These are phyloP conservation scores for Phytophthora pluvialis DNA, from an alignment of 352 stramenopile genomes.

Conservation along the genomic window DNA sequence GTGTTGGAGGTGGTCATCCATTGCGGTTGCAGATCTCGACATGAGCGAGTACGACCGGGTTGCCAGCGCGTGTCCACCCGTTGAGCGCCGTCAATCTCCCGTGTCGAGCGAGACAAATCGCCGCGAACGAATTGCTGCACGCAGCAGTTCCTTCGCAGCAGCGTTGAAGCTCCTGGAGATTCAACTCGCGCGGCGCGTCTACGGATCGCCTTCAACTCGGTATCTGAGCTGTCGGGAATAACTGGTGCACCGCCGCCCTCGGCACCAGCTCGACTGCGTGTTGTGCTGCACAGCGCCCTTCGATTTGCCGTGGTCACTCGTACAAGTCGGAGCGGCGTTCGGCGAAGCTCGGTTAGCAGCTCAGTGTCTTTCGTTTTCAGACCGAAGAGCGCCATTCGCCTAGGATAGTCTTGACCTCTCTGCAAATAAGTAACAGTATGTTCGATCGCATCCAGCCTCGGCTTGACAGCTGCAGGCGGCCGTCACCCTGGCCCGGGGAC, in stretches of 20 bases:
- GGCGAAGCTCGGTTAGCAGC: neutral
- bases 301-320: neutral
- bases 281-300: neutral
- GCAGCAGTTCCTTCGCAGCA: slow-evolving; percentile 1
- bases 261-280: neutral
- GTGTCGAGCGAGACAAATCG: slow-evolving; percentile 12
- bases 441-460: too few species aligned
- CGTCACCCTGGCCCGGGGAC: too few species aligned
- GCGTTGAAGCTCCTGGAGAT: slow-evolving; percentile 27
- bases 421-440: too few species aligned
- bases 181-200: slow-evolving; percentile 21
- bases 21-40: neutral
- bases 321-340: neutral
- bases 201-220: slow-evolving; percentile 11
- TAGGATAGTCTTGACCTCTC: too few species aligned
- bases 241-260: slow-evolving; percentile 4
- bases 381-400: too few species aligned
- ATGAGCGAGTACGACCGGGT: too few species aligned
- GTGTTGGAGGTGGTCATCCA: too few species aligned
- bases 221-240: neutral
- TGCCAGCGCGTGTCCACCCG: too few species aligned
- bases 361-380: too few species aligned
- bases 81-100: slow-evolving; percentile 10
- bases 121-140: slow-evolving; percentile 26
- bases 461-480: too few species aligned